These are phyloP conservation scores for Claviceps monticola DNA, from an alignment of 2,329 filamentous ascomycete genomes.

Conservation along the genomic window DNA sequence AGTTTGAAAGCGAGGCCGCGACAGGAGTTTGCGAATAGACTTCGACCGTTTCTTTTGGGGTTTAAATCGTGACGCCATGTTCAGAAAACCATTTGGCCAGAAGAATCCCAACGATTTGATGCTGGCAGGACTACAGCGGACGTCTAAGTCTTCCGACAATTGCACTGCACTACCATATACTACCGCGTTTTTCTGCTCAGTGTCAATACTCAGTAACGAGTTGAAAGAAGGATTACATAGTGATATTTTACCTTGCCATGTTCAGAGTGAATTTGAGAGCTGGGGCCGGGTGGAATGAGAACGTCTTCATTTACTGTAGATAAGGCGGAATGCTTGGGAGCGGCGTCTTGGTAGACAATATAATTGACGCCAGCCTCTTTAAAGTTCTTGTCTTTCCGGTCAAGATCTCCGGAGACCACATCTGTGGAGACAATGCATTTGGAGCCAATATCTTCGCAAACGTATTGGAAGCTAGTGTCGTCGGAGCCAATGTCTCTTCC, in stretches of 20 bases:
- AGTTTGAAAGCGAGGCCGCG: slow-evolving; percentile 26
- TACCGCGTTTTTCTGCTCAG: not conserved
- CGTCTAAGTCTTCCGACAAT: not conserved
- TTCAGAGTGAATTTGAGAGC: not conserved
- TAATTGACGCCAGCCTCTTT: too few relatives aligned
- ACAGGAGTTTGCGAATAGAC: slow-evolving; percentile 24
- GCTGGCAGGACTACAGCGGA: not conserved
- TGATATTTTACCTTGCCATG: not conserved
- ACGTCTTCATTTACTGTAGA: not conserved
- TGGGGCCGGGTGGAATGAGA: not conserved
- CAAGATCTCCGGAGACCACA: too few relatives aligned
- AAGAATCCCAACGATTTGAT: slow-evolving; percentile 8
- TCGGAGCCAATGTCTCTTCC: too few relatives aligned
- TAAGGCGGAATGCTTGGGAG: not conserved
- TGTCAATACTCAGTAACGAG: not conserved
- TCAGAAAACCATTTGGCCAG: slow-evolving; percentile 10
- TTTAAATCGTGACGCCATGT: slow-evolving; percentile 17
- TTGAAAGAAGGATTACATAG: not conserved
- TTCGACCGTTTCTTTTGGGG: slow-evolving; percentile 16
- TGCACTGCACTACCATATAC: not conserved
- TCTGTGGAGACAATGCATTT: too few relatives aligned
- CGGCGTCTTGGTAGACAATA: too few relatives aligned
- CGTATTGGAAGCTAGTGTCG: too few relatives aligned
- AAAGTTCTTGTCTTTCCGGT: too few relatives aligned
- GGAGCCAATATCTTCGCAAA: too few relatives aligned